Percentiles rank a stretch among this genome's conserved stretches.
Conservation (phyloP, 164 flowering plant species). For the Echeveria elegans region DNA sequence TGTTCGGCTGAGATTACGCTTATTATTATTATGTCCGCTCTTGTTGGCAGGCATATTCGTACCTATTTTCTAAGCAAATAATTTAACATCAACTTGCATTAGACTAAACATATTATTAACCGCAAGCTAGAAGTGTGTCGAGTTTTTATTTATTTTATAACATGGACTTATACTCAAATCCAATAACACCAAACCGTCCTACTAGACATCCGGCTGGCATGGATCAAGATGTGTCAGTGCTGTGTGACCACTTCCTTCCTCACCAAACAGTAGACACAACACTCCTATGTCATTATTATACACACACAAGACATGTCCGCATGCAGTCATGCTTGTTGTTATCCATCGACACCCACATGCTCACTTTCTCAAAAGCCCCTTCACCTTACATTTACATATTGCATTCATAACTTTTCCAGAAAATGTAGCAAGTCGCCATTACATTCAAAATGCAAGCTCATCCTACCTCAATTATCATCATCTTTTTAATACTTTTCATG, state of each 20-base stretch:
- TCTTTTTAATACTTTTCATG: background rate
- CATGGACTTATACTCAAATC: background rate
- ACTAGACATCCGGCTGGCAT: conserved; percentile 1
- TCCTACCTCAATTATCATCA: background rate
- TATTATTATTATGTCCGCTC: no score
- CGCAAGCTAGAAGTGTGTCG: no score
- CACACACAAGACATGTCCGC: background rate
- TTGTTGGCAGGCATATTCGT: background rate
- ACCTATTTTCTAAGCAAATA: no score
- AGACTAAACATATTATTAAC: background rate
- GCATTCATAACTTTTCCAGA: background rate
- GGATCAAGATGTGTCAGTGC: background rate
- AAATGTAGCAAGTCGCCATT: background rate
- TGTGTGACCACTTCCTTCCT: background rate
- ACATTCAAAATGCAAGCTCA: background rate
- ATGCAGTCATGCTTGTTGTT: background rate
- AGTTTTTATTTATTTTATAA: no score
- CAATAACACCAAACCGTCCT: background rate
- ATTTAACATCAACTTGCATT: background rate
- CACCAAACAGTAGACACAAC: background rate
- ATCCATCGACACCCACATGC: background rate
- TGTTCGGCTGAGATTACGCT: no score
- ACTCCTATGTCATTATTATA: background rate
- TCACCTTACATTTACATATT: background rate
- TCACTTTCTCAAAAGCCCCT: background rate